These are phyloP conservation scores for Triticum turgidum DNA, from an alignment of 176 grass and related monocot genomes.

Conservation along the genomic window DNA sequence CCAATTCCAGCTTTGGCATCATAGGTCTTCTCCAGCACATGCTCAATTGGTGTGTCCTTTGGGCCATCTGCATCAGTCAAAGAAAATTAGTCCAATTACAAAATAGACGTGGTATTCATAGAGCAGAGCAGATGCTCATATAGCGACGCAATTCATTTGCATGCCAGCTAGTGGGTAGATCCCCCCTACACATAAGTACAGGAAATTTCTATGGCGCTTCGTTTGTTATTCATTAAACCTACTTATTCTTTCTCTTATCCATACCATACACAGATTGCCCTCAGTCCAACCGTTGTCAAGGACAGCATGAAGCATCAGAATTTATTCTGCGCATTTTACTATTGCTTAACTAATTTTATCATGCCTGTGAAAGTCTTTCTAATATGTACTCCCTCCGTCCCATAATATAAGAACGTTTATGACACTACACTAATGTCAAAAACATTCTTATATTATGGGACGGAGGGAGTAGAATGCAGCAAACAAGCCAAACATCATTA, in stretches of 20 bases:
- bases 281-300: background rate
- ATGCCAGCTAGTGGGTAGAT: background rate
- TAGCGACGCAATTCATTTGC: background rate
- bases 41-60: slow-evolving; percentile 84
- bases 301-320: background rate
- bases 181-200: slow-evolving; percentile 9
- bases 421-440: too few relatives aligned
- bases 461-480: background rate
- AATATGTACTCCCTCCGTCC: too few relatives aligned
- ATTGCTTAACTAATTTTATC: background rate
- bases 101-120: background rate
- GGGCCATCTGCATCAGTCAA: slow-evolving; percentile 51
- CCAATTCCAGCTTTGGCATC: slow-evolving; percentile 93
- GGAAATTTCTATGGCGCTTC: background rate
- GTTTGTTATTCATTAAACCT: background rate
- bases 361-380: background rate
- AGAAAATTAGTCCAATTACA: background rate
- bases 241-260: background rate
- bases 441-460: too few relatives aligned
- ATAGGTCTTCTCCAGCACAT: slow-evolving; percentile 78
- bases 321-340: background rate
- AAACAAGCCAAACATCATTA: background rate
- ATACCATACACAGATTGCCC: background rate
- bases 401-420: too few relatives aligned
- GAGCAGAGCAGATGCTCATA: background rate